Percentiles rank a stretch among this genome's conserved stretches.
Conservation (phyloP, 2,329 filamentous ascomycete genomes). For the Lasiodiplodia theobromae region DNA sequence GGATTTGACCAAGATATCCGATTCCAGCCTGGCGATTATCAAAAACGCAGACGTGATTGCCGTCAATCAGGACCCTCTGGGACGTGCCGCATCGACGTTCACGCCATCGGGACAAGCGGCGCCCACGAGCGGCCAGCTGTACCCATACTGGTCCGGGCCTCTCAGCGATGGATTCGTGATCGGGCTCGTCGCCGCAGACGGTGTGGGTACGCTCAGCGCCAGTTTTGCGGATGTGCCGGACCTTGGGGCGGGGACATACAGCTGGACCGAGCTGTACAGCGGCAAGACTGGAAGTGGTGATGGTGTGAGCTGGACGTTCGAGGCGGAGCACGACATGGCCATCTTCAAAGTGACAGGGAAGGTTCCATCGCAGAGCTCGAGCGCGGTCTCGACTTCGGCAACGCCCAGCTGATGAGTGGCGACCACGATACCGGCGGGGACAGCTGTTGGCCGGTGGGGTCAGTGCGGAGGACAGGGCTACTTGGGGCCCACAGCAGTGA, state of each 20-base stretch:
- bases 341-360: slow-evolving; percentile 32
- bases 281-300: slow-evolving; percentile 32
- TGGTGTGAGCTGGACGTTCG: slow-evolving; percentile 29
- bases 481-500: slow-evolving; percentile 14
- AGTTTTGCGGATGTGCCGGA: slow-evolving; percentile 35
- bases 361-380: slow-evolving; percentile 3
- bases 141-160: slow-evolving; percentile 34
- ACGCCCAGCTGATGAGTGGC: slow-evolving; percentile 1
- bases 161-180: slow-evolving; percentile 35
- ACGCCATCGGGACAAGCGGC: slow-evolving; percentile 31
- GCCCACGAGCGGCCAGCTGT: slow-evolving; percentile 31
- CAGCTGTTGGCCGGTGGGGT: slow-evolving; percentile 17
- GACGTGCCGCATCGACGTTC: slow-evolving; percentile 33
- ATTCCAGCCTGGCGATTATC: slow-evolving; percentile 48
- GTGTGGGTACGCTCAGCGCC: slow-evolving; percentile 31
- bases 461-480: slow-evolving; percentile 20
- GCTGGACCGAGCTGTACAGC: slow-evolving; percentile 34
- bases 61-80: slow-evolving; percentile 47
- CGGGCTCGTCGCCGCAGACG: slow-evolving; percentile 31
- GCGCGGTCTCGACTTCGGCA: not conserved
- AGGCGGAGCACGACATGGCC: slow-evolving; percentile 33
- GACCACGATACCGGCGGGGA: slow-evolving; percentile 13
- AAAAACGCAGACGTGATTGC: slow-evolving; percentile 53
- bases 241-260: slow-evolving; percentile 32
- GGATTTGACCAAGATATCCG: slow-evolving; percentile 44